Conservation (phyloP, 2,329 filamentous ascomycete genomes). For the Ceratocystis albifundus region DNA sequence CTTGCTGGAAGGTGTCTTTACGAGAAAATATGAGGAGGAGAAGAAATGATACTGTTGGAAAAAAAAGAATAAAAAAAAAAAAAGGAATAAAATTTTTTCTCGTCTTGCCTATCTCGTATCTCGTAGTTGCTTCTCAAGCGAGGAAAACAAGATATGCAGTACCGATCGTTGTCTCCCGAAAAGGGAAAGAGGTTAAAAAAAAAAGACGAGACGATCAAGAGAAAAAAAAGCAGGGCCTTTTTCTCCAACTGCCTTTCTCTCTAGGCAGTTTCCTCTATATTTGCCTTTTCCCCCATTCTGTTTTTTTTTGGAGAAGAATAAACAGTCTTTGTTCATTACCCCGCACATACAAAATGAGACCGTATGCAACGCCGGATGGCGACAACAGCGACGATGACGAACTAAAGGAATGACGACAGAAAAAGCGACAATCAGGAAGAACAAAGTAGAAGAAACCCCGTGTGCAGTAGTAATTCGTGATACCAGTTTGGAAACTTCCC, state of each 20-base stretch:
- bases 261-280: background rate
- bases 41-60: background rate
- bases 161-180: background rate
- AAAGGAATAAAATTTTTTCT: background rate
- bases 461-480: background rate
- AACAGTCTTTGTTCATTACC: background rate
- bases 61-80: too few relatives aligned
- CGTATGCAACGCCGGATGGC: background rate
- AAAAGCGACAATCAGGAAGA: background rate
- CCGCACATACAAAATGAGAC: background rate
- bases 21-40: background rate
- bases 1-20: background rate
- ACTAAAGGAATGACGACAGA: background rate
- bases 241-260: slow-evolving; percentile 8
- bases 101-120: background rate
- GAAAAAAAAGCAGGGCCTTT: slow-evolving; percentile 9
- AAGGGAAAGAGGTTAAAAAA: background rate
- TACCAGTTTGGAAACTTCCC: background rate
- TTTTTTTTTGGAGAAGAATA: slow-evolving; percentile 9
- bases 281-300: background rate
- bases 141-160: background rate
- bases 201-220: background rate
- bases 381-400: background rate
- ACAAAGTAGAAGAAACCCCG: too few relatives aligned
- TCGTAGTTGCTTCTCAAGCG: background rate